Base-by-base conservation (phyloP, 768 basidiomycete genomes). In the Tulasnella sp. region DNA sequence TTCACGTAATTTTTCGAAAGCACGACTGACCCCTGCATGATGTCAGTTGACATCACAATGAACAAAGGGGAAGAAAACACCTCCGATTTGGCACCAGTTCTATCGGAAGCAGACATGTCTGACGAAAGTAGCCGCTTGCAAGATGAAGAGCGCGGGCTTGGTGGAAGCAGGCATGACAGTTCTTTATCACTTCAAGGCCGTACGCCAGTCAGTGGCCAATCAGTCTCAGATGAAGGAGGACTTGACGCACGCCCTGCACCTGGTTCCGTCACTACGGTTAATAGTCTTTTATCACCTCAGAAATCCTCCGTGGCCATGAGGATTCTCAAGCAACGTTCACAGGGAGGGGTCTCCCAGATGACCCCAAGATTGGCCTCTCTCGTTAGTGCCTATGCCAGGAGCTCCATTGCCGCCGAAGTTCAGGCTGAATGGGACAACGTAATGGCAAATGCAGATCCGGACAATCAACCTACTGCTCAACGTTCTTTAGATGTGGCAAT, bases 21-120 rank as follows among this genome's bases (percentile, higher is more conserved):
- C 12, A 12, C 32, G 25, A 53, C n/a, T 25, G 25, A 53, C 45
- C 25, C 16, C 20, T 19, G 25, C 35, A 33, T 22, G 29, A 4
- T 47, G 3, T 1, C 60, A 84, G 83, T 85, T 57, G 83, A 86
- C 63, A 61, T 85, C 39, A 85, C 82, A 0, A 76, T 81, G 69
- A 75, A 79, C 35, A 74, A 52, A 20, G 63, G 63, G 46, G 65
- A 58, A 66, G 3, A 61, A 60, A 12, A 66, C 59, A 4, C 57
- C 64, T 13, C 59, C 60, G 31, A 60, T 66, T 29, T 53, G 48
- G 25, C 37, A 16, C 33, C 39, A 22, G 22, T 35, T 41, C 20
- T 53, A 48, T 48, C 37, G 53, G 51, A 31, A 56, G 56, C 43
- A 20, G 44, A 42, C 29, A 19, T 49, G 31, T 45, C 53, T 24